Base-by-base conservation (phyloP, 192 early-diverging fungal species). In the Coemansia sp. region DNA sequence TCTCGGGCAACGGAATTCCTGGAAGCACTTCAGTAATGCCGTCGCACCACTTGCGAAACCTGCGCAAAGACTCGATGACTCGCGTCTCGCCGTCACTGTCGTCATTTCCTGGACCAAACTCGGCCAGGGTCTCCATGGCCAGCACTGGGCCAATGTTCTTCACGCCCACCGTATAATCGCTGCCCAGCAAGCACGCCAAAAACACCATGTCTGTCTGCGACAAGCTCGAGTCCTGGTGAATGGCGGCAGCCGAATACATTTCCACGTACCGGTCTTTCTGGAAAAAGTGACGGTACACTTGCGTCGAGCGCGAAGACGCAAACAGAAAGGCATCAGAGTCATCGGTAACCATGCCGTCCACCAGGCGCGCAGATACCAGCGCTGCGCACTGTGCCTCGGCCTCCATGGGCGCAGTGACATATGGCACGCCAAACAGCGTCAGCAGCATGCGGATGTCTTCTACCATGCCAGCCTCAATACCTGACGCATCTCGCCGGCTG, bases 291-390 rank as follows among this genome's bases (percentile, higher is more conserved):
- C 90, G 92, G 69, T 93, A 97, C 2, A 98, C 87, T 2, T 52
- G 38, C 10, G 67, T 74, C 21, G 36, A 17, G 2, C 84, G 76
- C 5, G 71, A 50, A 2, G 83, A 84, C 9, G 96, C 95, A 85
- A 99, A 98, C 26, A 99, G 73, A 68, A 98, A 97, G 5, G 95
- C 93, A 68, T 99, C 97, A 14, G 92, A 93, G 60, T 98, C 97
- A 66, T 99, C 97, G 0, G 96, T 97, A 37, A 98, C 84, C 54
- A 98, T 94, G 0, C 95, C 97, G 62, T 99, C 93, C 0, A 97
- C 93, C 17, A 97, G 78, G 3, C 69, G 63, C 2, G 74, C 66
- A 2, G 74, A 28, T 5, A 85, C 64, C 31, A 92, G 69, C 34
- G 82, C 67, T 4, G 97, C 97, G 59, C 97, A 99, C 77, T 99